Conservation (phyloP, 805 yeast genomes). For the Yamadazyma tumulicola region DNA sequence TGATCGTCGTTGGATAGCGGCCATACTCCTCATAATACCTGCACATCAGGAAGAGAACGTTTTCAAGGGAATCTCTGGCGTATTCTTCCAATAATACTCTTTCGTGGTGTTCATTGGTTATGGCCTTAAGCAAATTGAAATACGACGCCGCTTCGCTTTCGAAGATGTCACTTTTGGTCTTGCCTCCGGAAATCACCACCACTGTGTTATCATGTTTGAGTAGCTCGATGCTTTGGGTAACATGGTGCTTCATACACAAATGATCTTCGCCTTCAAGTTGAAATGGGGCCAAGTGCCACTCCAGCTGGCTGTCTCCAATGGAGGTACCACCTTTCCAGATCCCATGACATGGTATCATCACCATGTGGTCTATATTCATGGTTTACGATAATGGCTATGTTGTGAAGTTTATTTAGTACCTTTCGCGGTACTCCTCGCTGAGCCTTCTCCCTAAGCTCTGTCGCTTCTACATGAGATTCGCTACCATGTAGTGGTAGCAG, state of each 20-base stretch:
- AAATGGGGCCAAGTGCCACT: conserved; percentile 65
- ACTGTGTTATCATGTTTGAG: conserved; percentile 28
- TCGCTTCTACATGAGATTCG: conserved; percentile 2
- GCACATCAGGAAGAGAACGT: conserved; percentile 58
- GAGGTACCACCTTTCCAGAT: conserved; percentile 47
- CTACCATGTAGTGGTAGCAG: conserved; percentile 46
- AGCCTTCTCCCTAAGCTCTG: no score
- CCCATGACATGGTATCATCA: conserved; percentile 51
- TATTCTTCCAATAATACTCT: conserved; percentile 57
- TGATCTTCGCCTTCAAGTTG: conserved; percentile 72
- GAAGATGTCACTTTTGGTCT: conserved; percentile 53
- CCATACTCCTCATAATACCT: conserved; percentile 47
- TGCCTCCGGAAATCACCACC: conserved; percentile 64
- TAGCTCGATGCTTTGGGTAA: conserved; percentile 39
- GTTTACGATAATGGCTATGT: no score
- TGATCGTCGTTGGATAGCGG: conserved; percentile 48
- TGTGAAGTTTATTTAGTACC: no score
- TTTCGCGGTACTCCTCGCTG: no score
- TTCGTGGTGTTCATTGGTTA: conserved; percentile 14
- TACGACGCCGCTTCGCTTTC: conserved; percentile 64
- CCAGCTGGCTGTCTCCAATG: conserved; percentile 31
- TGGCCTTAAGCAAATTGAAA: conserved; percentile 37
- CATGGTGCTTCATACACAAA: conserved; percentile 59
- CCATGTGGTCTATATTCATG: conserved; percentile 17
- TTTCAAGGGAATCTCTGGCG: conserved; percentile 80